A percentile compares a stretch with the other conserved stretches of the same genome.
Evolutionary conservation across 78 protist species (phyloP).

Genomic region (Cavenderia fasciculata): DNA sequence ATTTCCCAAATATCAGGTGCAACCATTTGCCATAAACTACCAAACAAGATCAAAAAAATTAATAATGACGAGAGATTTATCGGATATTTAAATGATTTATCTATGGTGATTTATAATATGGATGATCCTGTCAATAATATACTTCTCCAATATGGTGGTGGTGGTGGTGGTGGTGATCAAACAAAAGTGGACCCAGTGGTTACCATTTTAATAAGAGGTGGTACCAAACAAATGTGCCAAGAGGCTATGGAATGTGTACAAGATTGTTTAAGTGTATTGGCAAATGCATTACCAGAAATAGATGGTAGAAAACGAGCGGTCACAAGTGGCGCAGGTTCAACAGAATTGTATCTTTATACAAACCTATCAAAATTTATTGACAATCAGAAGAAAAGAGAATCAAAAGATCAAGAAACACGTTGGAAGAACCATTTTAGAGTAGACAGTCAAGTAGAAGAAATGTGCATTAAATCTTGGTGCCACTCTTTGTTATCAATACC

Average conservation of each 20-base stretch:
- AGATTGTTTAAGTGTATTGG: slow-evolving; percentile 37
- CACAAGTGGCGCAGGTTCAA: slow-evolving; percentile 19
- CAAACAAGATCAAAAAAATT: neutral
- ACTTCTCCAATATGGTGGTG: neutral
- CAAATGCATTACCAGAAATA: slow-evolving; percentile 10
- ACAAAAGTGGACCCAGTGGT: neutral
- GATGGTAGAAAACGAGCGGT: no score
- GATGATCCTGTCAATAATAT: no score
- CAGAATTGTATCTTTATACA: slow-evolving; percentile 36
- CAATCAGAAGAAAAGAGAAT: no score
- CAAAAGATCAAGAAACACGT: no score
- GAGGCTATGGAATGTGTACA: slow-evolving; percentile 27
- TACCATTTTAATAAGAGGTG: slow-evolving; percentile 50
- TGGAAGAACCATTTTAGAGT: no score
- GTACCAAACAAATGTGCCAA: slow-evolving; percentile 43
- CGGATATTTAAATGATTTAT: no score
- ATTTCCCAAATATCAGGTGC: slow-evolving; percentile 27
- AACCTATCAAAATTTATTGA: neutral
- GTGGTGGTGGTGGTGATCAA: neutral
- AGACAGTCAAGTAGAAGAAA: neutral
- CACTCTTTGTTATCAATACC: slow-evolving; percentile 37
- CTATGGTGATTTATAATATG: no score
- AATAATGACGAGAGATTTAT: no score
- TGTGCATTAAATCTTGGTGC: slow-evolving; percentile 3
- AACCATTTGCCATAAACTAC: neutral